Evolutionary conservation across 1,139 yeast species (phyloP).

Genomic region (Hemisphaericaspora lyxosophila): DNA sequence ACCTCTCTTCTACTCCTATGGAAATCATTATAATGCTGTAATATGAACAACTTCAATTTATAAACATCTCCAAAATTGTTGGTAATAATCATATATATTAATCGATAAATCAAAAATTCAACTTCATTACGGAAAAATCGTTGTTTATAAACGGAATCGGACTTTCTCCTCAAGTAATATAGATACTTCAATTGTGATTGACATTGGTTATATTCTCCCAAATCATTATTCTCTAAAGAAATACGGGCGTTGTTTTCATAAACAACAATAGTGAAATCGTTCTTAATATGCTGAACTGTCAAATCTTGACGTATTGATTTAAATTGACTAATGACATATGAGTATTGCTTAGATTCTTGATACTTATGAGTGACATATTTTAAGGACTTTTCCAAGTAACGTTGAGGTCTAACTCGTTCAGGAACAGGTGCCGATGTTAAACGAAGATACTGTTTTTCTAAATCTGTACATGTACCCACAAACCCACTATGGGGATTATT

Average conservation of each 20-base stretch:
- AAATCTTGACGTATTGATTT: slow-evolving; percentile 91
- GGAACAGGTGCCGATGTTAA: slow-evolving; percentile 94
- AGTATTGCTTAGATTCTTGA: slow-evolving; percentile 51
- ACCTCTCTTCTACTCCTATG: slow-evolving; percentile 22
- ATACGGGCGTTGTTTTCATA: slow-evolving; percentile 86
- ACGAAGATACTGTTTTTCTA: slow-evolving; percentile 80
- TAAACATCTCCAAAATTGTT: slow-evolving; percentile 55
- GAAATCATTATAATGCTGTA: slow-evolving; percentile 13
- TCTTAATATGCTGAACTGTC: slow-evolving; percentile 86
- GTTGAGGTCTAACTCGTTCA: slow-evolving; percentile 70
- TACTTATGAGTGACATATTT: slow-evolving; percentile 56
- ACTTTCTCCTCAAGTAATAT: slow-evolving; percentile 38
- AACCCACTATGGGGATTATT: slow-evolving; percentile 25
- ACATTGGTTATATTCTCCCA: slow-evolving; percentile 96
- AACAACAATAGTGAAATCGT: slow-evolving; percentile 72
- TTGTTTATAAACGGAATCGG: slow-evolving; percentile 11
- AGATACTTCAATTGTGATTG: slow-evolving; percentile 73
- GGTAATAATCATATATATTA: slow-evolving; percentile 80
- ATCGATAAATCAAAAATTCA: slow-evolving; percentile 74
- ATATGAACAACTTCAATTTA: slow-evolving; percentile 28
- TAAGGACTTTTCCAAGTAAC: slow-evolving; percentile 59
- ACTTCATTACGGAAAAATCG: slow-evolving; percentile 28
- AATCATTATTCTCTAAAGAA: slow-evolving; percentile 78
- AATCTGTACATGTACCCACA: slow-evolving; percentile 60
- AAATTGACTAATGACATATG: slow-evolving; percentile 83